Base-by-base conservation (phyloP, 225 moss, liverwort and hornwort species). In the Ulota crispa region DNA sequence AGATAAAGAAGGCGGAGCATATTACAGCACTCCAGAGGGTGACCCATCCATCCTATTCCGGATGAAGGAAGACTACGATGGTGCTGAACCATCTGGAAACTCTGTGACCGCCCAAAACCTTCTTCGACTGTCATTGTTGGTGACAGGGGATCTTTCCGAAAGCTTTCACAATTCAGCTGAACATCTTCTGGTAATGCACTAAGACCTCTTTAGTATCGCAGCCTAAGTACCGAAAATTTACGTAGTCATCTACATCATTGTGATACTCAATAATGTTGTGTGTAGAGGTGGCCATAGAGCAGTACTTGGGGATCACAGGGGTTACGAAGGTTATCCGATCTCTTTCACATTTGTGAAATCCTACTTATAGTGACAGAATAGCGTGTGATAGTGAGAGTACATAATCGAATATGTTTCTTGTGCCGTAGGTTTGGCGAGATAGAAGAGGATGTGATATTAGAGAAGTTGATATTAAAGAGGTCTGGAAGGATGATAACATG, bases 51-150 rank as follows among this genome's bases (percentile, higher is more conserved):
- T 99, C 74, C 86, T 99, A 70, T 99, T 99, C 77, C 88, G 93
- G 56, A 92, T 91, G 83, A 99, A 99, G 81, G 99, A 99, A 71
- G 99, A 99, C 83, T 99, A 99, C 78, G 99, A 99, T 72, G 99
- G 99, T 65, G 99, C 99, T 11, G 99, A 99, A 78, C 99, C 99
- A 30, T 99, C 96, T 64, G 99, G 99, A 70, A 99, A 99, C 54
- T 99, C 96, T 41, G 91, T 99, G 64, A 88, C 99, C 67, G 93
- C 99, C 66, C 88, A 92, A 64, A 99, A 99, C 54, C 94, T 96
- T 56, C 86, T 93, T 45, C 93, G 96, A 24, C 75, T 99, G 42
- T 84, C 92, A n/a, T 85, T 91, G 59, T 64, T 94, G 52, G 75
- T 89, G 42, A 68, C 85, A 82, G 93, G 91, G 15, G 91, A 86